Evolutionary conservation across 805 yeast species (phyloP), one percentile per base, ranked within the genome.

Genomic region (Teunomyces panamensis): DNA sequence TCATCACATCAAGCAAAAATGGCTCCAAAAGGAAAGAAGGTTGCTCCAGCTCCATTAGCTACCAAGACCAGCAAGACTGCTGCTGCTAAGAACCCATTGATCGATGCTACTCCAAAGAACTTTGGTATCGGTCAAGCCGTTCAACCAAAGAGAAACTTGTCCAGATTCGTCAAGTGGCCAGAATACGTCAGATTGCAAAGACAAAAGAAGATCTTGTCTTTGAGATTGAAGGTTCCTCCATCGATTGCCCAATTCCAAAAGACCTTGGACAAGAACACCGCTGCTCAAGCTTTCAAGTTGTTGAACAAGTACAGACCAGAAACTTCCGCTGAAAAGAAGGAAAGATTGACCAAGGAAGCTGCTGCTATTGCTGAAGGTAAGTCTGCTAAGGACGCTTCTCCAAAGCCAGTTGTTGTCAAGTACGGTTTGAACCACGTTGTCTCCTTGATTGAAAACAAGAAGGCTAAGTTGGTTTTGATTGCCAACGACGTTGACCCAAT

Each of bases 401-500:
- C 90, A 74, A 92, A 92, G 84, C 99, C 99, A 68, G 89, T 81
- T 77, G 92, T 81, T 66, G 95, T 92, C 75, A 92, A 92, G 84
- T 92, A 85, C 83, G 99, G 99, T 84, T 83, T 92, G 70, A 92
- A 92, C 91, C 99, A 92, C 80, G 97, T 92, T 80, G 97, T 91
- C 67, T 86, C 96, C 55, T 84, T 92, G 63, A 77, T 92, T 66
- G 99, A 92, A 85, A 89, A 89, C 95, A 94, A 92, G 87, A 92
- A 92, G 85, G 95, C 97, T 62, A 89, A 89, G 79, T 84, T 92
- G 66, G 97, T 92, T 56, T 84, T 92, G 76, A 92, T 92, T 68
- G 98, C 99, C 74, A 87, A 92, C 81, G 99, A 92, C 65, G 99
- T 92, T 67, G 99, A 92, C 83, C 99, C 99, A 71, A 88, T 92